Percentiles rank a stretch among this genome's conserved stretches.
phyloP scores from a whole-genome alignment of 257 asterid genomes.

The Solanum arcanum region DNA sequence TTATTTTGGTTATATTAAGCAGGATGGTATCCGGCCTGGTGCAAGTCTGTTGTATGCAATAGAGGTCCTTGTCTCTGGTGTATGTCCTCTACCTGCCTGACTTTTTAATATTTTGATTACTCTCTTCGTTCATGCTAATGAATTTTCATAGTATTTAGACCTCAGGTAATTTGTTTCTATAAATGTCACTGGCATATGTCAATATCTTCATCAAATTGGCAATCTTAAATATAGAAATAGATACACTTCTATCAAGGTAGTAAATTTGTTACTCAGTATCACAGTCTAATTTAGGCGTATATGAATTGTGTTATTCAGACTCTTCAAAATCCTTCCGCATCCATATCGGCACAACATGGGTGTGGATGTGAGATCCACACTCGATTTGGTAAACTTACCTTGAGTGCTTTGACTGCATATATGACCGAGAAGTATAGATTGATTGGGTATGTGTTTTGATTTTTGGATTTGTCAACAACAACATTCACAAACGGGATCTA shows the following conservation, averaged over 20 bases:
- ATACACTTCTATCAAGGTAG: neutral
- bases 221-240: neutral
- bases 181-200: neutral
- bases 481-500: neutral
- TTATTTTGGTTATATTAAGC: conserved; percentile 25
- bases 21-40: conserved; percentile 88
- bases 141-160: neutral
- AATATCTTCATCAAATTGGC: neutral
- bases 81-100: conserved; percentile 20
- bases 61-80: conserved; percentile 94
- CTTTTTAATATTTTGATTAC: neutral
- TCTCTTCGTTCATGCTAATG: neutral
- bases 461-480: neutral
- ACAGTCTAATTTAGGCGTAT: neutral
- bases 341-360: neutral
- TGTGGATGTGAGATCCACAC: neutral
- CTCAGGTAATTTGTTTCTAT: neutral
- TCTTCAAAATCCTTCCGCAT: neutral
- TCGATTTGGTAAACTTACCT: neutral
- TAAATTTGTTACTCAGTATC: neutral
- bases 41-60: conserved; percentile 87
- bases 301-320: neutral
- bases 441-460: neutral
- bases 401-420: neutral
- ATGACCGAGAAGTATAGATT: neutral